A percentile compares a stretch with the other conserved stretches of the same genome.
These are phyloP conservation scores for Lentinula sp. DNA, from an alignment of 768 basidiomycete genomes.

Conservation along the genomic window DNA sequence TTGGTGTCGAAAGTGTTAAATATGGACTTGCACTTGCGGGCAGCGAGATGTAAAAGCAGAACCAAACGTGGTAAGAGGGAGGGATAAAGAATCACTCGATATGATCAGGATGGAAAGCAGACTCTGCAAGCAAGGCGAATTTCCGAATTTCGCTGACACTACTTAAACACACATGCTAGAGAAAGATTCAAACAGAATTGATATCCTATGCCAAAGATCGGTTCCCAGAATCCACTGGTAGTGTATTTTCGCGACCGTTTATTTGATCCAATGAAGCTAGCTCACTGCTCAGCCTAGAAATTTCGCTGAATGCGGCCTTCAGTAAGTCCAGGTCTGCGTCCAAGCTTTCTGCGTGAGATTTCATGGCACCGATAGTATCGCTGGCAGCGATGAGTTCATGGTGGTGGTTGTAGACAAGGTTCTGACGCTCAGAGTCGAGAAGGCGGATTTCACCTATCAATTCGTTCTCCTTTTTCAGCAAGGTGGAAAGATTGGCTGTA, in stretches of 20 bases:
- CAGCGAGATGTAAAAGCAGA: no score
- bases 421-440: constrained; percentile 83
- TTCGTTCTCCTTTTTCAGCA: constrained; percentile 81
- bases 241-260: neutral
- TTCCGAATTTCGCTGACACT: no score
- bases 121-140: no score
- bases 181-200: no score
- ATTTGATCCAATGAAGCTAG: constrained; percentile 27
- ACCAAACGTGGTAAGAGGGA: no score
- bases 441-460: constrained; percentile 79
- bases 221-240: no score
- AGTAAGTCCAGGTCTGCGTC: constrained; percentile 82
- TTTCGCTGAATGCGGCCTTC: constrained; percentile 77
- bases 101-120: no score
- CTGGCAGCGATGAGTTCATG: constrained; percentile 92
- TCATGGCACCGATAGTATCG: constrained; percentile 89
- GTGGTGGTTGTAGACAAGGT: constrained; percentile 92
- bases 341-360: constrained; percentile 76
- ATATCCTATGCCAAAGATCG: no score
- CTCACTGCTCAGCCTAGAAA: constrained; percentile 71
- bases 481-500: constrained; percentile 62
- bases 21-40: no score
- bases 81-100: no score
- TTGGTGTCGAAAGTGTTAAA: no score
- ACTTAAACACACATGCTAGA: no score